Conservation (phyloP, 306 rosid genomes). For the Dryas octopetala region DNA sequence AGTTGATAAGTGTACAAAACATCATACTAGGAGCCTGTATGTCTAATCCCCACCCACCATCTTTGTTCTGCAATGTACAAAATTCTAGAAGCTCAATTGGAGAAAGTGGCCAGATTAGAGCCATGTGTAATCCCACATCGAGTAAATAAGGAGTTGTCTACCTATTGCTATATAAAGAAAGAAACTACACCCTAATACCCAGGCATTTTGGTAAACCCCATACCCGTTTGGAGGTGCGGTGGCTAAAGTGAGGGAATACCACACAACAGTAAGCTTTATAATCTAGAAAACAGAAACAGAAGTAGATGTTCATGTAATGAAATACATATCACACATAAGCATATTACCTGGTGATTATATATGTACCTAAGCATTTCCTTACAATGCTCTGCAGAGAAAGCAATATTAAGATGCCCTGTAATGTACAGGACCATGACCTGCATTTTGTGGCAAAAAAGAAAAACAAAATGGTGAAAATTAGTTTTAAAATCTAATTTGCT, state of each 20-base stretch:
- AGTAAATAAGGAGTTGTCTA: neutral
- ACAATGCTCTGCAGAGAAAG: slow-evolving; percentile 39
- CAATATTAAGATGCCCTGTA: slow-evolving; percentile 45
- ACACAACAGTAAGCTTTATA: neutral
- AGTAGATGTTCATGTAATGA: neutral
- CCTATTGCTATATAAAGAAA: too few species aligned
- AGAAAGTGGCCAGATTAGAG: too few species aligned
- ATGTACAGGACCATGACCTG: slow-evolving; percentile 63
- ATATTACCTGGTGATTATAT: slow-evolving; percentile 53
- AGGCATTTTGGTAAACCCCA: too few species aligned
- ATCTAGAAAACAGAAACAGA: neutral
- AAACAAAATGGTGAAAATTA: neutral
- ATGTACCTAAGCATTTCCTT: slow-evolving; percentile 60
- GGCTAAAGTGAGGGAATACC: too few species aligned
- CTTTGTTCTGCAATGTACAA: slow-evolving; percentile 25
- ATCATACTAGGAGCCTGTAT: slow-evolving; percentile 74
- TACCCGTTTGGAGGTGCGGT: too few species aligned
- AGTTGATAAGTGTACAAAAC: slow-evolving; percentile 58
- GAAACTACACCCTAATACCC: too few species aligned
- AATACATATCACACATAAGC: neutral
- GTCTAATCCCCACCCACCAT: slow-evolving; percentile 82
- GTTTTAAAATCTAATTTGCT: neutral
- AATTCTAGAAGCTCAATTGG: too few species aligned
- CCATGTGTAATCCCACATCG: too few species aligned
- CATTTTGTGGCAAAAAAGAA: neutral